Percentiles rank a stretch among this genome's conserved stretches.
Conservation (phyloP, 1,139 yeast species). For the Pichia sp. region DNA sequence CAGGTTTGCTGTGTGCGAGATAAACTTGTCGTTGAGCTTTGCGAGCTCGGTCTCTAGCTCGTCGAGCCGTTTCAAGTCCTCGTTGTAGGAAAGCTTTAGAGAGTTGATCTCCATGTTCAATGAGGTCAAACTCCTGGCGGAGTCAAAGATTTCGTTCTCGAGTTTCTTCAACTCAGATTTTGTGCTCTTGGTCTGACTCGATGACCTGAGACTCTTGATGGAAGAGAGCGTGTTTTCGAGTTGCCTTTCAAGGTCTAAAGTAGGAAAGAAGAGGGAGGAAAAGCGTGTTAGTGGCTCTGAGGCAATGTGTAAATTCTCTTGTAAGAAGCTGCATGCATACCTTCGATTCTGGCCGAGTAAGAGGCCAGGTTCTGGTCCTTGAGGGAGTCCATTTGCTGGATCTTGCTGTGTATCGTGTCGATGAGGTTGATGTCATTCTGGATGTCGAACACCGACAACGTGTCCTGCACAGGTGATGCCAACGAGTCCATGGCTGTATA, state of each 20-base stretch:
- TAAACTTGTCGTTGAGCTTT: conserved; percentile 14
- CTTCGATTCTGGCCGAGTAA: conserved; percentile 9
- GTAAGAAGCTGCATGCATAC: background rate
- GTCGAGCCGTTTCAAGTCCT: conserved; percentile 40
- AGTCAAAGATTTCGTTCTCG: conserved; percentile 47
- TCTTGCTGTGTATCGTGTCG: conserved; percentile 43
- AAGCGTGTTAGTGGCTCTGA: background rate
- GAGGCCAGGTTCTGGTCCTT: conserved; percentile 19
- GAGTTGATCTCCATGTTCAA: conserved; percentile 49
- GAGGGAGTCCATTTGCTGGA: conserved; percentile 32
- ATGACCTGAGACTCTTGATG: conserved; percentile 21
- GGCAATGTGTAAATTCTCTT: no score
- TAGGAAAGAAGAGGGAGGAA: background rate
- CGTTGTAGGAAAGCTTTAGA: conserved; percentile 35
- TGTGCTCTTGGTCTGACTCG: conserved; percentile 24
- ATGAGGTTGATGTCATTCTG: conserved; percentile 50
- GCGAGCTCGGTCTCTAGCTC: conserved; percentile 37
- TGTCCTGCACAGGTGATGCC: conserved; percentile 24
- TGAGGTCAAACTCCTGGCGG: conserved; percentile 56
- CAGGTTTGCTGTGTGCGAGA: background rate
- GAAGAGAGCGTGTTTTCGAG: conserved; percentile 21
- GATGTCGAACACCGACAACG: conserved; percentile 44
- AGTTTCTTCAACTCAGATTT: conserved; percentile 29
- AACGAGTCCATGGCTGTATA: conserved; percentile 19
- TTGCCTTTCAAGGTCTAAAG: conserved; percentile 15